Percentiles rank a stretch among this genome's conserved stretches.
Conservation (phyloP, 2,329 filamentous ascomycete species). For the Paecilomyces formosus region DNA sequence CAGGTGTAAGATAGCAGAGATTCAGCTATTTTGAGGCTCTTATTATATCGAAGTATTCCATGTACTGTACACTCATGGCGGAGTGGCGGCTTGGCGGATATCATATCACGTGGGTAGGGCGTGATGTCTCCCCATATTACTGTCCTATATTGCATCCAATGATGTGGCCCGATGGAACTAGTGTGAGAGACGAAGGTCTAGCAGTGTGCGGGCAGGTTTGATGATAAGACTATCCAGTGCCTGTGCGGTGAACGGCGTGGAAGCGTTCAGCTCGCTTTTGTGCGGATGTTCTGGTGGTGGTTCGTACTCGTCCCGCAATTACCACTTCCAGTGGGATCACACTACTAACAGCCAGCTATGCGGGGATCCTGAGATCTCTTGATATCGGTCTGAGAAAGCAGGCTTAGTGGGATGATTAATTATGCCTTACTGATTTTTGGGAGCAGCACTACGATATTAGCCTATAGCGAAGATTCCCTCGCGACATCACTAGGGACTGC, state of each 20-base stretch:
- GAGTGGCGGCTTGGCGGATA: not conserved
- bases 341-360: not conserved
- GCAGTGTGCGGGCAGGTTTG: not conserved
- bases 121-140: not conserved
- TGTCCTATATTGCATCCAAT: not conserved
- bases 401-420: not conserved
- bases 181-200: not conserved
- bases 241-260: too few species aligned
- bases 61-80: not conserved
- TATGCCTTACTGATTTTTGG: not conserved
- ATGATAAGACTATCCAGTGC: not conserved
- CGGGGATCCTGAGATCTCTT: not conserved
- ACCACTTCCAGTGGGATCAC: not conserved
- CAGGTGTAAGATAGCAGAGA: not conserved
- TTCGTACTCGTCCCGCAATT: not conserved
- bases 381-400: not conserved
- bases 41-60: not conserved
- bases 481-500: too few species aligned
- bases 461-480: too few species aligned
- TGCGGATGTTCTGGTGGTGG: too few species aligned
- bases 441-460: too few species aligned
- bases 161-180: not conserved
- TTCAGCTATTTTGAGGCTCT: not conserved
- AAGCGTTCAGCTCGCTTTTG: not conserved
- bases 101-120: not conserved